Evolutionary conservation across 202 grass and related monocot genomes (phyloP).

Genomic region (Bolboschoenoplectus hybrid): DNA sequence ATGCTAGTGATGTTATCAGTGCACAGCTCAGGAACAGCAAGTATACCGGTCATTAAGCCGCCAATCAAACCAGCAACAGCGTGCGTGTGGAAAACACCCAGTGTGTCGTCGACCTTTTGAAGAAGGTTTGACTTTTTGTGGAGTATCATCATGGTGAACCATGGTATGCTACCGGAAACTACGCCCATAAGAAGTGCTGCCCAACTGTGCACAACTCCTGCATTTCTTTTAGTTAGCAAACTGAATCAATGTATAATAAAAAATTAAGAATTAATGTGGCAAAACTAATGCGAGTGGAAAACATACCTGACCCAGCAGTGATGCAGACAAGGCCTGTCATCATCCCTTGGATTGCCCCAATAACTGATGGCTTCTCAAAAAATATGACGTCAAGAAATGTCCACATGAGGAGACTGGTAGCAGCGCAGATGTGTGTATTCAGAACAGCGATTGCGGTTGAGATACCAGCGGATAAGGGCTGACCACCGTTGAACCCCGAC

Average conservation of each 20-base stretch:
- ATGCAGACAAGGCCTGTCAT: conserved; percentile 89
- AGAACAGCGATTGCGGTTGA: conserved; percentile 64
- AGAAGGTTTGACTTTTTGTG: conserved; percentile 70
- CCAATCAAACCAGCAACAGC: conserved; percentile 64
- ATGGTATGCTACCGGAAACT: conserved; percentile 70
- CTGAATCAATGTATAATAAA: neutral
- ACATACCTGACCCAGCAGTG: conserved; percentile 63
- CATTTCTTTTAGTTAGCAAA: neutral
- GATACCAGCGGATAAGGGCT: conserved; percentile 61
- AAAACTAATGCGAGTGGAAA: neutral
- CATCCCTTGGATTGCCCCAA: conserved; percentile 86
- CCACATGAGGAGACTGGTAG: conserved; percentile 80
- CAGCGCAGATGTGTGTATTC: conserved; percentile 78
- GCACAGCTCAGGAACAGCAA: conserved; percentile 60
- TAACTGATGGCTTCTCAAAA: conserved; percentile 71
- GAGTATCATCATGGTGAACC: conserved; percentile 93
- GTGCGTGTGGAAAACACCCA: conserved; percentile 78
- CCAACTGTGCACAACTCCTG: conserved; percentile 73
- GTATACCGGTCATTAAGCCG: conserved; percentile 58
- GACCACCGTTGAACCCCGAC: conserved; percentile 81
- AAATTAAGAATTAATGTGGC: neutral
- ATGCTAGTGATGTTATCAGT: conserved; percentile 40
- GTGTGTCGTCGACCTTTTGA: conserved; percentile 68
- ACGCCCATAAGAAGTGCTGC: conserved; percentile 66
- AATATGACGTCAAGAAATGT: conserved; percentile 75